A percentile compares a stretch with the other conserved stretches of the same genome.
These are phyloP conservation scores for Candida dubliniensis DNA, from an alignment of 1,139 yeast species.

Conservation along the genomic window DNA sequence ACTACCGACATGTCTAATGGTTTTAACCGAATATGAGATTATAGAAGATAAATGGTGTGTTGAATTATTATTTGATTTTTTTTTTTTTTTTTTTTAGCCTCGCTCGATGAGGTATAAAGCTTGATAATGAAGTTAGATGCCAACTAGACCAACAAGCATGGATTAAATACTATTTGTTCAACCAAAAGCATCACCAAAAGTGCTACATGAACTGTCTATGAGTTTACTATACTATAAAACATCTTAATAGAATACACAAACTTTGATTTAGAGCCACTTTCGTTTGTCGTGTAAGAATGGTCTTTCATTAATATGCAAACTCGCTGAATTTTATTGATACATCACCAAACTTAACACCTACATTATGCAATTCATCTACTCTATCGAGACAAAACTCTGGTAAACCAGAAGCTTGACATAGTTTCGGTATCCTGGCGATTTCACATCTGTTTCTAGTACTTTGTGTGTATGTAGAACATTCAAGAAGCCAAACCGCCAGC, in stretches of 20 bases:
- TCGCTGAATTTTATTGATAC: no score
- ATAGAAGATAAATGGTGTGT: neutral
- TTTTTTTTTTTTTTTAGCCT: constrained; percentile 1
- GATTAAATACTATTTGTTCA: neutral
- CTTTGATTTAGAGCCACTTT: no score
- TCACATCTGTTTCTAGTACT: neutral
- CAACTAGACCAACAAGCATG: neutral
- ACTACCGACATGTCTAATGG: constrained; percentile 75
- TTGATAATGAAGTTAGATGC: neutral
- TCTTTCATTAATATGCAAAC: no score
- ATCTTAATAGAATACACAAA: no score
- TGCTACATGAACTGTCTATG: no score
- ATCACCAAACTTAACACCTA: no score
- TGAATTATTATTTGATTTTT: neutral
- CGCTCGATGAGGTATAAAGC: constrained; percentile 3
- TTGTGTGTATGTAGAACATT: constrained; percentile 4
- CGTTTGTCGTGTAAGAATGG: no score
- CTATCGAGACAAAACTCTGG: neutral
- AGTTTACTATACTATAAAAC: no score
- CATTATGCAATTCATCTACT: no score
- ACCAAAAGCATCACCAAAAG: no score
- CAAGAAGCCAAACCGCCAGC: neutral
- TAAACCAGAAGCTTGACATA: neutral
- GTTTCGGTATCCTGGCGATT: neutral
- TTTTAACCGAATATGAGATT: neutral